Evolutionary conservation across 345 rosid genomes (phyloP), one percentile per base, ranked within the genome.

Genomic region (Citrus glauca): DNA sequence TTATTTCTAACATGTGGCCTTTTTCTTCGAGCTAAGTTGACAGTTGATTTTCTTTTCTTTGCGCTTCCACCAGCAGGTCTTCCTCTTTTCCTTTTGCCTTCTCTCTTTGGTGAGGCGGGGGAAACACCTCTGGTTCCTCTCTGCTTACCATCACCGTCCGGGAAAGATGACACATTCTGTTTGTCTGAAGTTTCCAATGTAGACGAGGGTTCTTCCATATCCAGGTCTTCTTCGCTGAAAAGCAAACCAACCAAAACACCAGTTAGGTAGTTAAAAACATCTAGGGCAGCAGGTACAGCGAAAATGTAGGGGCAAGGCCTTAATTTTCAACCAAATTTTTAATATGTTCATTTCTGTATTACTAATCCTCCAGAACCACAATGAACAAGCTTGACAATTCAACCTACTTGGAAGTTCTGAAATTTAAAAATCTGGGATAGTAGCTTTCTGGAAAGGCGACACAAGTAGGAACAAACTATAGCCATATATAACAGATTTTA

Each of bases 41-140:
- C 66, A 73, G 71, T 78, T 7, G 30, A 32, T 79, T 85, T 91
- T 55, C 84, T 84, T 78, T 82, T 88, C 76, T 87, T 91, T 59
- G 77, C 74, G 82, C 73, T 80, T 63, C 67, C 79, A 71, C 84
- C 75, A 72, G 84, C 85, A 76, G 91, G 87, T 76, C 87, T 81
- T 74, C 96, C 91, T 82, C 91, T 88, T 81, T 87, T 88, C 75
- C 91, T 86, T 62, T 66, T 83, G 53, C 57, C 74, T 71, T 72
- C 87, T 73, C 50, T 70, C 63, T 74, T 77, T 7, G 85, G 77
- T 6, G 82, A 82, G 80, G 56, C 77, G 71, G 74, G 72, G 69
- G 61, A n/a, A 25, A 68, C 10, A 65, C 30, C 45, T 72, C 75
- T 70, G 16, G 53, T 22, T 38, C 77, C 74, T 24, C 77, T 81